Conservation (phyloP, 2,329 filamentous ascomycete genomes). For the Purpureocillium lavendulum region DNA sequence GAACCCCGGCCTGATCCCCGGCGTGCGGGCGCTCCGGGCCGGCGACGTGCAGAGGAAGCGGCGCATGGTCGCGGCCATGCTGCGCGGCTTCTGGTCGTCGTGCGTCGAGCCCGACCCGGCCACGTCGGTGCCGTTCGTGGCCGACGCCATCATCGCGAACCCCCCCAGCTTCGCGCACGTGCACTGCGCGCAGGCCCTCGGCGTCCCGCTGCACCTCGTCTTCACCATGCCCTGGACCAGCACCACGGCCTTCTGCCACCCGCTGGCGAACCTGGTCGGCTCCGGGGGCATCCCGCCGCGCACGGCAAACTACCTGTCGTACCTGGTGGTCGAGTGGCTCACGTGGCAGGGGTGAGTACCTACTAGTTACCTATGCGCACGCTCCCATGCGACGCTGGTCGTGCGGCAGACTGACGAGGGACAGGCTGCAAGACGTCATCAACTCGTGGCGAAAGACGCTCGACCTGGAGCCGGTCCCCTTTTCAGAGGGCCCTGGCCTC, state of each 20-base stretch:
- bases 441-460: slow-evolving; percentile 59
- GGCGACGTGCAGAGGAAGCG: slow-evolving; percentile 27
- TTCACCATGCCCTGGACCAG: slow-evolving; percentile 30
- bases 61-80: slow-evolving; percentile 27
- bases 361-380: slow-evolving; percentile 52
- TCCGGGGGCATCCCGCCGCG: slow-evolving; percentile 45
- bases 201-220: slow-evolving; percentile 41
- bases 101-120: slow-evolving; percentile 25
- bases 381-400: neutral
- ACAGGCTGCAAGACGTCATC: slow-evolving; percentile 58
- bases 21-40: slow-evolving; percentile 22
- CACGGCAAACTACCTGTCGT: neutral
- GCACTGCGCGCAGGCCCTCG: slow-evolving; percentile 40
- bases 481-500: slow-evolving; percentile 59
- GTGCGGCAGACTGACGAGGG: too few relatives aligned
- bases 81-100: slow-evolving; percentile 25
- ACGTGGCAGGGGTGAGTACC: slow-evolving; percentile 20
- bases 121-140: slow-evolving; percentile 40
- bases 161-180: slow-evolving; percentile 44
- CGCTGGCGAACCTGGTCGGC: slow-evolving; percentile 53
- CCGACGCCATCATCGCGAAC: slow-evolving; percentile 46
- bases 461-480: slow-evolving; percentile 54
- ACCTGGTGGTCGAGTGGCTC: neutral
- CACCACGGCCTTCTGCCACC: slow-evolving; percentile 56
- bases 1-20: slow-evolving; percentile 29